Conservation (phyloP, 2,329 filamentous ascomycete species). For the Didymellaceae sp. region DNA sequence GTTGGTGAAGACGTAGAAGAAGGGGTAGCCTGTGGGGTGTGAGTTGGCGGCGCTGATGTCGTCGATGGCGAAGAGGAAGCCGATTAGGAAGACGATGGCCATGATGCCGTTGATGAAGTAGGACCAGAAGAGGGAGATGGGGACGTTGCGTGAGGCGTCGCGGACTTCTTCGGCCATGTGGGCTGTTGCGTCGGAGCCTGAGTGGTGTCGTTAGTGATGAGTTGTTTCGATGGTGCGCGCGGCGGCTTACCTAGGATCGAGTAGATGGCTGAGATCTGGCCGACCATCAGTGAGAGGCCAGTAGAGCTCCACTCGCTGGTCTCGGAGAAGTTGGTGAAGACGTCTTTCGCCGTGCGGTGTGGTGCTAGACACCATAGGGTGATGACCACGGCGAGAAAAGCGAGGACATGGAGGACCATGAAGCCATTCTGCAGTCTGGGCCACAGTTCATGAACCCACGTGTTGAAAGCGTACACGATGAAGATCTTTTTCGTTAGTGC, state of each 20-base stretch:
- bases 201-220: background rate
- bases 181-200: constrained; percentile 41
- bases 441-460: too few relatives aligned
- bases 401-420: constrained; percentile 58
- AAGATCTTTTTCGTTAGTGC: background rate
- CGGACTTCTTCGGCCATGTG: constrained; percentile 52
- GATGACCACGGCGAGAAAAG: constrained; percentile 57
- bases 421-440: too few relatives aligned
- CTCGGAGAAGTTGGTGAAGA: constrained; percentile 36
- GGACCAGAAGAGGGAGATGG: constrained; percentile 45
- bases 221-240: too few relatives aligned
- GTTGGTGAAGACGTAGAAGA: constrained; percentile 46
- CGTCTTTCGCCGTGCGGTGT: constrained; percentile 27
- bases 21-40: constrained; percentile 44
- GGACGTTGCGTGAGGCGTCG: too few relatives aligned
- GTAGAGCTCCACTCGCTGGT: constrained; percentile 36
- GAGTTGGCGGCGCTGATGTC: constrained; percentile 35
- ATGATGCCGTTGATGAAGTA: constrained; percentile 46
- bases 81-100: constrained; percentile 45
- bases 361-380: constrained; percentile 40
- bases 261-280: background rate
- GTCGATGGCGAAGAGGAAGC: constrained; percentile 46
- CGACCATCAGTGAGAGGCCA: constrained; percentile 21
- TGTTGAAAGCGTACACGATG: constrained; percentile 33
- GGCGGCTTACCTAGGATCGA: background rate